These are phyloP conservation scores for Trypanosoma mega DNA, from an alignment of 208 protist species.

Conservation along the genomic window DNA sequence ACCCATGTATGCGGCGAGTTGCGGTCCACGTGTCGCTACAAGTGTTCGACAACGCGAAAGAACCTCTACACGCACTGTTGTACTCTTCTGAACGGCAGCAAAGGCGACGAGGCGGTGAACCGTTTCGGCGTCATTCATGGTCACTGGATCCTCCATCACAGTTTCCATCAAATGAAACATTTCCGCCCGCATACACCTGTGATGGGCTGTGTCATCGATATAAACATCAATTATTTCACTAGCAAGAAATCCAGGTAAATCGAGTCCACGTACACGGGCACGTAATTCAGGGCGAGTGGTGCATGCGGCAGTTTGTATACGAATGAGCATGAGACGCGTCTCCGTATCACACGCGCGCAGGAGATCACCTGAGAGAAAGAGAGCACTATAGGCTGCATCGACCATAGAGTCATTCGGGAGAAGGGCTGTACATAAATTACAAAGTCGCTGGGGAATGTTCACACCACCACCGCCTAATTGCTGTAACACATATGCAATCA, in stretches of 20 bases:
- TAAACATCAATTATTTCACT: slow-evolving; percentile 31
- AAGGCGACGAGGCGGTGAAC: slow-evolving; percentile 29
- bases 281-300: slow-evolving; percentile 27
- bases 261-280: slow-evolving; percentile 43
- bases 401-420: slow-evolving; percentile 43
- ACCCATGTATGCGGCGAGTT: slow-evolving; percentile 60
- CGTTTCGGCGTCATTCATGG: slow-evolving; percentile 60
- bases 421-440: slow-evolving; percentile 43
- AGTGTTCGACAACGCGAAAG: slow-evolving; percentile 47
- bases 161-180: slow-evolving; percentile 59
- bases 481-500: slow-evolving; percentile 60
- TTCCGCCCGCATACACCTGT: slow-evolving; percentile 40
- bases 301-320: slow-evolving; percentile 39
- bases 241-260: slow-evolving; percentile 60
- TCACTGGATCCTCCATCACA: slow-evolving; percentile 52
- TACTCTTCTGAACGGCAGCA: slow-evolving; percentile 9
- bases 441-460: slow-evolving; percentile 46
- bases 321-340: slow-evolving; percentile 57
- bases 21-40: slow-evolving; percentile 33
- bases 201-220: slow-evolving; percentile 12
- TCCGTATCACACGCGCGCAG: slow-evolving; percentile 48
- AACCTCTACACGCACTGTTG: slow-evolving; percentile 42
- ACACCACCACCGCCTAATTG: slow-evolving; percentile 22
- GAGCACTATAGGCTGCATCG: slow-evolving; percentile 55
- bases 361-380: slow-evolving; percentile 78